Percentiles rank a stretch among this genome's conserved stretches.
phyloP scores from a whole-genome alignment of 2,329 filamentous ascomycete genomes.

The Fusarium acutatum region DNA sequence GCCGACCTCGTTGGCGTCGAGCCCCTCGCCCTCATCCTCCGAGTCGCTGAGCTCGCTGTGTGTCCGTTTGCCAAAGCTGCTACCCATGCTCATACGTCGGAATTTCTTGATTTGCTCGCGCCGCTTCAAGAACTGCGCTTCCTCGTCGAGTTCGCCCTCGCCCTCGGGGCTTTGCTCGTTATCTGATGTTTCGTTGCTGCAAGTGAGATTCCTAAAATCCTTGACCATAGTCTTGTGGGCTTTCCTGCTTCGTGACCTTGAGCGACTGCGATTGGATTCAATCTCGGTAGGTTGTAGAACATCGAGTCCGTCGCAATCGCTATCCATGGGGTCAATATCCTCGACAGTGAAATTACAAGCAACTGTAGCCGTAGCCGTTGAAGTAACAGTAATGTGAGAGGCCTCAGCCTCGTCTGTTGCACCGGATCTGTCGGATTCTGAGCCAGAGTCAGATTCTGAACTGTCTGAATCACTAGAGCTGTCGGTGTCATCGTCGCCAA shows the following conservation, averaged over 20 bases:
- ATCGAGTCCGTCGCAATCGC: slow-evolving; percentile 53
- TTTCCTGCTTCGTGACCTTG: slow-evolving; percentile 49
- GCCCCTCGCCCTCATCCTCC: slow-evolving; percentile 52
- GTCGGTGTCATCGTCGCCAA: slow-evolving; percentile 21
- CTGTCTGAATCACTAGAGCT: slow-evolving; percentile 28
- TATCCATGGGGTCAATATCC: slow-evolving; percentile 58
- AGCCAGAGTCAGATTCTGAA: slow-evolving; percentile 34
- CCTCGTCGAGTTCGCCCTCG: slow-evolving; percentile 50
- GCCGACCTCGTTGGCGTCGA: slow-evolving; percentile 54
- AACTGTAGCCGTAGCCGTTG: slow-evolving; percentile 27
- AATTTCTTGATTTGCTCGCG: slow-evolving; percentile 55
- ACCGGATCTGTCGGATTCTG: slow-evolving; percentile 37
- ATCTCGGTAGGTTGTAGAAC: slow-evolving; percentile 57
- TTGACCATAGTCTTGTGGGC: slow-evolving; percentile 55
- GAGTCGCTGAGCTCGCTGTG: slow-evolving; percentile 63
- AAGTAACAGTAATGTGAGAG: slow-evolving; percentile 27
- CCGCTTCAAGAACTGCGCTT: slow-evolving; percentile 49
- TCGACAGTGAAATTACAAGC: slow-evolving; percentile 53
- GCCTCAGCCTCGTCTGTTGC: slow-evolving; percentile 36
- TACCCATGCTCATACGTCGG: slow-evolving; percentile 60
- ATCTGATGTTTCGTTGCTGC: slow-evolving; percentile 51
- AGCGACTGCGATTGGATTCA: slow-evolving; percentile 56
- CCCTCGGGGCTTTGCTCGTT: slow-evolving; percentile 48
- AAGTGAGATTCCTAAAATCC: slow-evolving; percentile 56
- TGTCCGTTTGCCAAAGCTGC: slow-evolving; percentile 64